These are phyloP conservation scores for Sarcocystis neurona DNA, from an alignment of 169 alveolate species.

Conservation along the genomic window DNA sequence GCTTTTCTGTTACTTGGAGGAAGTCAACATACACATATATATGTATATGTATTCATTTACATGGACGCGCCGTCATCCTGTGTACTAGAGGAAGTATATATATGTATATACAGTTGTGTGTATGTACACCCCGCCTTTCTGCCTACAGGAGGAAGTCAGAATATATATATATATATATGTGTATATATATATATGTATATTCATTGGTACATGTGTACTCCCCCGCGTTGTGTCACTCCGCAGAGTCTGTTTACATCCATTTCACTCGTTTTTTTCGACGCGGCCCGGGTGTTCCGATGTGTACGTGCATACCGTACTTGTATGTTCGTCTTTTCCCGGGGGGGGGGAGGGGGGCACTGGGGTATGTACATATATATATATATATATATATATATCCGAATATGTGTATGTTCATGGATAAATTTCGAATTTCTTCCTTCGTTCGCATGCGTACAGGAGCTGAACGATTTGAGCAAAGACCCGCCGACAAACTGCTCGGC, in stretches of 20 bases:
- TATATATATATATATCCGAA: neutral
- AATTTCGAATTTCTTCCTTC: neutral
- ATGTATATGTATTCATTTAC: neutral
- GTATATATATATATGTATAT: neutral
- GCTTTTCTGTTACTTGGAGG: neutral
- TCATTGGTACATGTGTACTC: neutral
- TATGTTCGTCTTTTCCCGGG: neutral
- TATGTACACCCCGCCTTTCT: neutral
- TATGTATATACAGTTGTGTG: neutral
- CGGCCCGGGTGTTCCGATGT: neutral
- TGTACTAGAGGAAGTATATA: neutral
- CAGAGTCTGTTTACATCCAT: neutral
- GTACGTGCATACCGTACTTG: neutral
- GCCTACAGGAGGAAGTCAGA: neutral
- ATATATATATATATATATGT: neutral
- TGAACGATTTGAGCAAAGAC: constrained; percentile 94
- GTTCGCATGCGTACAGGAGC: constrained; percentile 83
- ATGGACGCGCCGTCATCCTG: neutral
- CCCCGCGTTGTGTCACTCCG: too few relatives aligned
- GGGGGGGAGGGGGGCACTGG: neutral
- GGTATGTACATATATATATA: neutral
- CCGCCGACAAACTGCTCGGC: constrained; percentile 99
- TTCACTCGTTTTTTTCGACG: neutral
- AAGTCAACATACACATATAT: neutral
- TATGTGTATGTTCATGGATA: neutral